These are phyloP conservation scores for Avena insularis DNA, from an alignment of 176 grass and related monocot species.

Conservation along the genomic window DNA sequence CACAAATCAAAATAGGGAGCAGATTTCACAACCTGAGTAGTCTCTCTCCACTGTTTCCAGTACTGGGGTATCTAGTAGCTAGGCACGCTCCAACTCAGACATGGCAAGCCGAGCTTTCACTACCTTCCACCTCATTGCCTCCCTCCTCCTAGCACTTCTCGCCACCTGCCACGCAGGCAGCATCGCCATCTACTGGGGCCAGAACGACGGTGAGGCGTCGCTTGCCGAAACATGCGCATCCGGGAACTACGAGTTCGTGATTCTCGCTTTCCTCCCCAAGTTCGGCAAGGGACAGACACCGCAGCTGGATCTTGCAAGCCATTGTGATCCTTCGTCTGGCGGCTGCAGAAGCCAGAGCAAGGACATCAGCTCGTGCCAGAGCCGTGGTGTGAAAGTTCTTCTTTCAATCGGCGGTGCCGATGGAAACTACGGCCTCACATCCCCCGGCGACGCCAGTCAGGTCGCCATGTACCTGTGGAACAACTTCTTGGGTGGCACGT, in stretches of 20 bases:
- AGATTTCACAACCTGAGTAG: background rate
- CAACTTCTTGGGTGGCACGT: conserved; percentile 51
- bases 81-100: background rate
- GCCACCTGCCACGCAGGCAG: conserved; percentile 52
- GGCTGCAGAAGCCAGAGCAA: conserved; percentile 55
- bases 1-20: background rate
- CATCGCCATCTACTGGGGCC: conserved; percentile 71
- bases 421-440: conserved; percentile 60
- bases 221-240: conserved; percentile 49
- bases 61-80: background rate
- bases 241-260: conserved; percentile 62
- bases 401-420: conserved; percentile 69
- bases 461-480: too few species aligned
- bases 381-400: conserved; percentile 65
- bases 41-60: background rate
- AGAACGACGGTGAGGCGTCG: conserved; percentile 62
- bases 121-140: conserved; percentile 10
- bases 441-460: conserved; percentile 34
- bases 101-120: conserved; percentile 40
- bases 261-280: conserved; percentile 65
- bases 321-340: conserved; percentile 61
- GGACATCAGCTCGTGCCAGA: conserved; percentile 62
- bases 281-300: conserved; percentile 77
- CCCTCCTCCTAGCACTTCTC: conserved; percentile 6
- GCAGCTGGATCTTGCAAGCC: conserved; percentile 55